phyloP scores from a whole-genome alignment of 805 yeast genomes.

The Candida coleopterorum region DNA sequence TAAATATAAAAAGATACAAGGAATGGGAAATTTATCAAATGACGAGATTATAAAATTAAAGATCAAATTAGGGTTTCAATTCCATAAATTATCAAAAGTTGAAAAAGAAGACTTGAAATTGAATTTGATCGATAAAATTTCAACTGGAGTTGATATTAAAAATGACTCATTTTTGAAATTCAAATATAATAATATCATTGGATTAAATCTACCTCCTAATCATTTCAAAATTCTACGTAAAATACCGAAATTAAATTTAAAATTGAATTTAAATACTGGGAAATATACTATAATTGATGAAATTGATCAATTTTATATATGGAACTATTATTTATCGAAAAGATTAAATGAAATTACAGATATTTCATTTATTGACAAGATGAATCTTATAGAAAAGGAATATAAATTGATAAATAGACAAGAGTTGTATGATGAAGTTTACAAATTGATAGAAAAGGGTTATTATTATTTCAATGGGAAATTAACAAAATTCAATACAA shows the following conservation, averaged over 20 bases:
- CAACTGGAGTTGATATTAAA: background rate
- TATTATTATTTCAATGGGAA: background rate
- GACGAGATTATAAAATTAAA: background rate
- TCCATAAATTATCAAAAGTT: background rate
- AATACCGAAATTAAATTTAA: background rate
- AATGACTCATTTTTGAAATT: background rate
- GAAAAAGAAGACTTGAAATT: background rate
- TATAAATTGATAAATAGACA: background rate
- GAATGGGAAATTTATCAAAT: background rate
- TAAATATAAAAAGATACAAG: background rate
- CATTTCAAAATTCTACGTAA: background rate
- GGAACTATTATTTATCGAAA: constrained; percentile 1
- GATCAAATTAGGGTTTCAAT: background rate
- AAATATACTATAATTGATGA: background rate
- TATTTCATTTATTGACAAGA: background rate
- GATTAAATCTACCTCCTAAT: constrained; percentile 2
- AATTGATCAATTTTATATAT: background rate
- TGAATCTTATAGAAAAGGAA: background rate
- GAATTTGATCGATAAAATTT: background rate
- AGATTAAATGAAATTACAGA: background rate
- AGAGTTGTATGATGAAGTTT: background rate
- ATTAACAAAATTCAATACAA: background rate
- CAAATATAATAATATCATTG: background rate
- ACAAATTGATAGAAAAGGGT: background rate
- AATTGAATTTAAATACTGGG: background rate